Percentiles rank a stretch among this genome's conserved stretches.
Conservation (phyloP, 1,284 basidiomycete genomes). For the Rhodofomes roseus region DNA sequence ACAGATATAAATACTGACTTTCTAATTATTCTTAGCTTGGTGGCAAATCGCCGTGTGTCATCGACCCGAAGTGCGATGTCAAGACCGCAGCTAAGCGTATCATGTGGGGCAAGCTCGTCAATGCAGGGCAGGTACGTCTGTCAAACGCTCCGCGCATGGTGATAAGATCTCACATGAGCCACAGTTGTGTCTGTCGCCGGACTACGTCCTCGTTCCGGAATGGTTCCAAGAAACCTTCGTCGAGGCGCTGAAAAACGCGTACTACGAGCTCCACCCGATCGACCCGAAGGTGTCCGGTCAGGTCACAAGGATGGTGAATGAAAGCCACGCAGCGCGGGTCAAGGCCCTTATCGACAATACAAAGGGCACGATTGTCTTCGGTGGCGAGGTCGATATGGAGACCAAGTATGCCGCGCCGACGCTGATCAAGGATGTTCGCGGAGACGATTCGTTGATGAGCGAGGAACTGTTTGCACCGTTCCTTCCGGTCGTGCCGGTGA, state of each 20-base stretch:
- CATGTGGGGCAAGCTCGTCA: constrained; percentile 79
- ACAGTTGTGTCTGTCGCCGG: constrained; percentile 61
- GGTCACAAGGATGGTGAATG: constrained; percentile 30
- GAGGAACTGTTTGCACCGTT: constrained; percentile 45
- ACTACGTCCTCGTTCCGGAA: constrained; percentile 75
- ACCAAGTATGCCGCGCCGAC: constrained; percentile 63
- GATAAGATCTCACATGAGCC: neutral
- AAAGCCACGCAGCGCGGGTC: constrained; percentile 56
- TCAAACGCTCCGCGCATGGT: constrained; percentile 39
- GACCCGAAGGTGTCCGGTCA: constrained; percentile 2
- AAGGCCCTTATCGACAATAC: constrained; percentile 59
- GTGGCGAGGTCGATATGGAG: constrained; percentile 60
- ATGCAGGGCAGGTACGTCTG: constrained; percentile 69
- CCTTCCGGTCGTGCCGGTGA: constrained; percentile 77
- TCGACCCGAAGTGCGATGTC: constrained; percentile 69
- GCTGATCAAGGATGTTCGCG: constrained; percentile 54
- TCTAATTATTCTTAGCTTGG: neutral
- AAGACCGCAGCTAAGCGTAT: constrained; percentile 60
- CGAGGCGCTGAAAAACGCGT: constrained; percentile 52
- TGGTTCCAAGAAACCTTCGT: constrained; percentile 64
- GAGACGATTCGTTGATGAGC: constrained; percentile 69
- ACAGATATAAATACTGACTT: no score
- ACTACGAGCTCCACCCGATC: constrained; percentile 7
- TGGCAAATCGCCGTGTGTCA: constrained; percentile 82
- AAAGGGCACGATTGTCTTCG: constrained; percentile 65